Conservation (phyloP, 2,329 filamentous ascomycete genomes). For the Epichloe sp. region DNA sequence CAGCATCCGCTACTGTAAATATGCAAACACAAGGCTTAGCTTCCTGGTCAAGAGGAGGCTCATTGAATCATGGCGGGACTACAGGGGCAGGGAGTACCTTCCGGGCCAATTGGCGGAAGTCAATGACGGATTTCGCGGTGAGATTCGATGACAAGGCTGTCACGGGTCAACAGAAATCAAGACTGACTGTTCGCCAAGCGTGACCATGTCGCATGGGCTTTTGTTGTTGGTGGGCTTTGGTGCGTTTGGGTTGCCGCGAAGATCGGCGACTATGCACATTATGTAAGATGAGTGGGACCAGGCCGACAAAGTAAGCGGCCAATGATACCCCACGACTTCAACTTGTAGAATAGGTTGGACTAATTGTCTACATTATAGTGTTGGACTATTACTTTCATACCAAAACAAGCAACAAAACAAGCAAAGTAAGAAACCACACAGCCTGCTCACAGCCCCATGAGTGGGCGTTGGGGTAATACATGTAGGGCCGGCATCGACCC, state of each 20-base stretch:
- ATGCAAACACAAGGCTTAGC: background rate
- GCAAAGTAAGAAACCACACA: too few relatives aligned
- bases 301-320: background rate
- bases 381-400: too few relatives aligned
- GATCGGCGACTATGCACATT: conserved; percentile 1
- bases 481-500: background rate
- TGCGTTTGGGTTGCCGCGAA: background rate
- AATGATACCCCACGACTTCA: conserved; percentile 1
- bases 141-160: background rate
- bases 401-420: too few relatives aligned
- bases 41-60: background rate
- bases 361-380: too few relatives aligned
- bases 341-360: too few relatives aligned
- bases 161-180: background rate
- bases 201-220: background rate
- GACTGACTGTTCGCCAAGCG: background rate
- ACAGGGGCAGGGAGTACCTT: too few relatives aligned
- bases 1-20: background rate
- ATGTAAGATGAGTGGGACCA: background rate
- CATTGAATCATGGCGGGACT: too few relatives aligned
- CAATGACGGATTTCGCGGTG: background rate
- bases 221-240: too few relatives aligned
- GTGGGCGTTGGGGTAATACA: background rate
- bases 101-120: too few relatives aligned
- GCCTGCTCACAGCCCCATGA: too few relatives aligned